These are phyloP conservation scores for Monosporascus sp. DNA, from an alignment of 2,329 filamentous ascomycete genomes.

Conservation along the genomic window DNA sequence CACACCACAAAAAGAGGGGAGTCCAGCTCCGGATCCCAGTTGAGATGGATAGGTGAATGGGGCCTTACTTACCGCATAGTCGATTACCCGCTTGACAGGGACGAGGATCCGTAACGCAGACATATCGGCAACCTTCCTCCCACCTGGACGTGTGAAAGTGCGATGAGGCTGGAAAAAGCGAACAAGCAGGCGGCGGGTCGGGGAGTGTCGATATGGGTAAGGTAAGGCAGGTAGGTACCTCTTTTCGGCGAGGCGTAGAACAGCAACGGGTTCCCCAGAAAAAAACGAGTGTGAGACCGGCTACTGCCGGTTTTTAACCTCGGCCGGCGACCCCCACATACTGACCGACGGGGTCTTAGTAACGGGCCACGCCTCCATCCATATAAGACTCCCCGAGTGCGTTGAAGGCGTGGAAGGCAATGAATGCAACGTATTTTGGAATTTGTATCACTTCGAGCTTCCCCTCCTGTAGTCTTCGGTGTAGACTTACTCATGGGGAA, in stretches of 20 bases:
- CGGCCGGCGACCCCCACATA: slow-evolving; percentile 14
- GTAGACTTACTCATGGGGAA: no score
- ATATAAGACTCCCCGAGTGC: neutral
- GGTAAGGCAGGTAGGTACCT: slow-evolving; percentile 2
- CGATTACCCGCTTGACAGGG: slow-evolving; percentile 78
- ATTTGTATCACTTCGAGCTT: neutral
- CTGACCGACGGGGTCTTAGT: neutral
- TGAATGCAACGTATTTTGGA: neutral
- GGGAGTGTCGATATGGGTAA: slow-evolving; percentile 5
- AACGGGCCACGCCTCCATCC: neutral
- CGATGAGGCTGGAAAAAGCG: neutral
- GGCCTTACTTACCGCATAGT: slow-evolving; percentile 63
- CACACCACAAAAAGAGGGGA: no score
- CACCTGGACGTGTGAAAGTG: no score
- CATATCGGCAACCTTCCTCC: slow-evolving; percentile 32
- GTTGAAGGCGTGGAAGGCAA: no score
- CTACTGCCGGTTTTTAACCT: slow-evolving; percentile 21
- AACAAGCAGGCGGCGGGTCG: neutral
- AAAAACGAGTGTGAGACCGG: slow-evolving; percentile 25
- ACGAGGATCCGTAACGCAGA: slow-evolving; percentile 70
- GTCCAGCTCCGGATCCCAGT: no score
- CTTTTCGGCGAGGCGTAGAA: slow-evolving; percentile 2
- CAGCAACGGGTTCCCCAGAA: slow-evolving; percentile 3
- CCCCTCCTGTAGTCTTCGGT: no score
- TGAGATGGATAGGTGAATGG: no score